Evolutionary conservation across 345 rosid species (phyloP), one percentile per base, ranked within the genome.

Genomic region (Rhodamnia argentea): DNA sequence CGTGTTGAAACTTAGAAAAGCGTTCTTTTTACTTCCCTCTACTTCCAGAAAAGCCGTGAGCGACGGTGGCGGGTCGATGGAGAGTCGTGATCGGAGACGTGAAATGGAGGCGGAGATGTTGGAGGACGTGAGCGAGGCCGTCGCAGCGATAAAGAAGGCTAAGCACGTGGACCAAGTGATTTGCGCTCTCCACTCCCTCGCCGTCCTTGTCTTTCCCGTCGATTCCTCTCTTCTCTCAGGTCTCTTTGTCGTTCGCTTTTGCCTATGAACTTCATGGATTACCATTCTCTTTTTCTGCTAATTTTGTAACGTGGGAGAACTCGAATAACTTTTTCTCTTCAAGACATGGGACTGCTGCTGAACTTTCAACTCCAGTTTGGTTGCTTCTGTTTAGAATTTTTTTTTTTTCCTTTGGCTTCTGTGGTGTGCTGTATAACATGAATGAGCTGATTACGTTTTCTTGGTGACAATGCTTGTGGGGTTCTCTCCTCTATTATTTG

Each of bases 131-230:
- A 90, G 93, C 85, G 93, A 93, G 89, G 95, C 91, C 76, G 90
- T 94, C 81, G 86, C 90, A 29, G 87, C 90, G 11, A 89, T 96
- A 42, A 81, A 86, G 88, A 89, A 85, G n/a, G 98, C 98, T 74
- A 94, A 92, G 88, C 92, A 92, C 87, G 96, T 92, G 14, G 96
- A 94, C 90, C 89, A 93, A 32, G 98, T 95, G 82, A 92, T 97
- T 83, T 92, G 89, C 90, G 86, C 95, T 88, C 95, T 96, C 88
- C 94, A 94, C 87, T 96, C 99, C 82, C 64, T 97, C 86, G 95
- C 98, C 23, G 86, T 88, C 87, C 92, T 94, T 89, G 91, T 97
- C 87, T 95, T 96, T 86, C 98, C 98, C 50, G 29, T 94, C 74
- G 96, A 96, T 83, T 89, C 92, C 83, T 88, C 93, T 52, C 87